phyloP scores from a whole-genome alignment of 2,329 filamentous ascomycete genomes.

The Didymella sp. region DNA sequence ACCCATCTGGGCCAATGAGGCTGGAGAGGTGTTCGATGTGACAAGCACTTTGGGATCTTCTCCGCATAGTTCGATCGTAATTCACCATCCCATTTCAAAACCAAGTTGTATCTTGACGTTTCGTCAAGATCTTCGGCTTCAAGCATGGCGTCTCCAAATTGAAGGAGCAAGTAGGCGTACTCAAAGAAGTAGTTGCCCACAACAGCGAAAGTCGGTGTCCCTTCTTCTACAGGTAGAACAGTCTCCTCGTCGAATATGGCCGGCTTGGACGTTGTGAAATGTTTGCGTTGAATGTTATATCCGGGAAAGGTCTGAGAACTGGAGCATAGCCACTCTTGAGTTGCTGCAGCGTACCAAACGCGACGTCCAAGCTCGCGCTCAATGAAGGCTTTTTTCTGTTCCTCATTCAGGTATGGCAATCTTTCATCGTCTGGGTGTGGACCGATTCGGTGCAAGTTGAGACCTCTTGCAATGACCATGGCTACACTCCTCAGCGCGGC shows the following conservation, averaged over 20 bases:
- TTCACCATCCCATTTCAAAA: conserved; percentile 51
- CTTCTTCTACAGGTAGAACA: conserved; percentile 28
- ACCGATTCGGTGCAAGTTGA: conserved; percentile 53
- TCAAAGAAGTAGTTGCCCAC: conserved; percentile 41
- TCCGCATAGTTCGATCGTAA: conserved; percentile 47
- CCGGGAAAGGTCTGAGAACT: conserved; percentile 51
- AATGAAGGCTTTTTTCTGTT: conserved; percentile 38
- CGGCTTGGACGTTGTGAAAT: conserved; percentile 47
- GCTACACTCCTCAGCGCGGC: conserved; percentile 56
- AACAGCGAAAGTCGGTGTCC: conserved; percentile 42
- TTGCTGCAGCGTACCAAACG: conserved; percentile 50
- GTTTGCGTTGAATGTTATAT: conserved; percentile 42
- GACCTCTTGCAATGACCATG: conserved; percentile 56
- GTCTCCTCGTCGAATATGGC: conserved; percentile 50
- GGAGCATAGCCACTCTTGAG: conserved; percentile 54
- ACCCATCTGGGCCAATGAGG: conserved; percentile 52
- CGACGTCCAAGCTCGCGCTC: conserved; percentile 50
- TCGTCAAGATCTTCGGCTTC: conserved; percentile 42
- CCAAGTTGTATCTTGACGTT: conserved; percentile 50
- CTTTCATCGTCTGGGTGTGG: conserved; percentile 38
- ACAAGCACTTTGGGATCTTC: conserved; percentile 47
- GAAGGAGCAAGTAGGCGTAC: conserved; percentile 50
- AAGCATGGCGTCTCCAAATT: conserved; percentile 50
- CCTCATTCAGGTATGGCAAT: conserved; percentile 23
- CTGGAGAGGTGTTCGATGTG: conserved; percentile 39